phyloP scores from a whole-genome alignment of 768 basidiomycete genomes.

The Podaxis carcinomalis region DNA sequence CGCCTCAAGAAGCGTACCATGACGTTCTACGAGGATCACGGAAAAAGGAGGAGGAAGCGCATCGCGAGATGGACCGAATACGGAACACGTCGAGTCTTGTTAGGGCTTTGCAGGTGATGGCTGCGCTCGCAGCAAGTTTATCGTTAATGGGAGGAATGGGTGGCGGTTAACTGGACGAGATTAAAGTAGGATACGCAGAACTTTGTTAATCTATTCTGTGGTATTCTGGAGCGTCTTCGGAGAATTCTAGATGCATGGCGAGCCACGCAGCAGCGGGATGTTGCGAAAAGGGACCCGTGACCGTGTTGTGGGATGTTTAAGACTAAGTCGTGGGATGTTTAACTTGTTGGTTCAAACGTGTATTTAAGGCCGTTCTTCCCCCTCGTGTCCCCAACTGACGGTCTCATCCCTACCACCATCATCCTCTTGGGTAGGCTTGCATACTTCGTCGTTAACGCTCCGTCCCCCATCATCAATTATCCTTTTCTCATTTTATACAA shows the following conservation, averaged over 20 bases:
- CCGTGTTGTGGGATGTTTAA: neutral
- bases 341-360: neutral
- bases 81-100: slow-evolving; percentile 22
- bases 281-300: neutral
- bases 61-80: slow-evolving; percentile 19
- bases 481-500: neutral
- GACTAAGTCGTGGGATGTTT: neutral
- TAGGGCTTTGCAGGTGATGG: slow-evolving; percentile 26
- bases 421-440: slow-evolving; percentile 6
- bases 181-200: neutral
- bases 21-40: slow-evolving; percentile 11
- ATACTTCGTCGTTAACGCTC: neutral
- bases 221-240: neutral
- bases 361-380: neutral
- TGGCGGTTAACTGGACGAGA: neutral
- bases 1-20: slow-evolving; percentile 12
- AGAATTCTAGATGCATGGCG: neutral
- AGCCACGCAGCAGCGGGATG: neutral
- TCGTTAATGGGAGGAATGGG: slow-evolving; percentile 17
- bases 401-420: slow-evolving; percentile 3
- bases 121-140: slow-evolving; percentile 18
- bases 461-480: neutral
- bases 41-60: slow-evolving; percentile 11
- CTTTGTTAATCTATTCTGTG: neutral
- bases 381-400: neutral